These are phyloP conservation scores for Coffea humblotiana DNA, from an alignment of 305 asterid genomes.

Conservation along the genomic window DNA sequence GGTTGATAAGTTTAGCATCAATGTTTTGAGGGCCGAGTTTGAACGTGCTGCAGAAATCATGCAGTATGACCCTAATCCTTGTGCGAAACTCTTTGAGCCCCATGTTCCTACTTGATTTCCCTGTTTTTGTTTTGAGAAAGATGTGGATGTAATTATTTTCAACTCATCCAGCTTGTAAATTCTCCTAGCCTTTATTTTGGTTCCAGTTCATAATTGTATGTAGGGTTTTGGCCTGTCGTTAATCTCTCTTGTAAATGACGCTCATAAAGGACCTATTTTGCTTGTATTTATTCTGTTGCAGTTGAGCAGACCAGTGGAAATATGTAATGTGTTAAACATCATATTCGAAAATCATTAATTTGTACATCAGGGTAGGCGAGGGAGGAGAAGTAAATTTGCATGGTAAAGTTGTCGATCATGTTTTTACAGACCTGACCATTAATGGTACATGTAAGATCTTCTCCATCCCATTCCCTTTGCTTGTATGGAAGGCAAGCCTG, in stretches of 20 bases:
- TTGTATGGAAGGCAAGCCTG: too few species aligned
- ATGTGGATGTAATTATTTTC: constrained; percentile 6
- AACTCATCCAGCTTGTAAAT: constrained; percentile 22
- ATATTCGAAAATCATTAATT: neutral
- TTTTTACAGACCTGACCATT: too few species aligned
- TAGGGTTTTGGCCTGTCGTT: neutral
- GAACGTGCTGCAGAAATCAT: constrained; percentile 93
- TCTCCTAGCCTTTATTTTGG: neutral
- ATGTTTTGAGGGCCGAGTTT: constrained; percentile 89
- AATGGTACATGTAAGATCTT: too few species aligned
- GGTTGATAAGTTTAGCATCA: constrained; percentile 80
- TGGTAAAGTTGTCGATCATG: too few species aligned
- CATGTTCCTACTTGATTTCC: constrained; percentile 49
- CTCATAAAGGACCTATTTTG: constrained; percentile 10
- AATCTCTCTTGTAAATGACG: constrained; percentile 7
- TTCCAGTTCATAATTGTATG: constrained; percentile 15
- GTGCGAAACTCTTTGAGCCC: constrained; percentile 64
- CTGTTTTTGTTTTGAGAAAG: neutral
- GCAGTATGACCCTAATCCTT: constrained; percentile 70
- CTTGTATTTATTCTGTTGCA: neutral
- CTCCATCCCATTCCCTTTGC: too few species aligned
- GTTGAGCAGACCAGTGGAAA: neutral
- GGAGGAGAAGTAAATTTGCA: too few species aligned
- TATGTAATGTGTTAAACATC: neutral
- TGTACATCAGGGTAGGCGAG: too few species aligned